Evolutionary conservation across 2,329 filamentous ascomycete species (phyloP).

Genomic region (Aschersonia sp.): DNA sequence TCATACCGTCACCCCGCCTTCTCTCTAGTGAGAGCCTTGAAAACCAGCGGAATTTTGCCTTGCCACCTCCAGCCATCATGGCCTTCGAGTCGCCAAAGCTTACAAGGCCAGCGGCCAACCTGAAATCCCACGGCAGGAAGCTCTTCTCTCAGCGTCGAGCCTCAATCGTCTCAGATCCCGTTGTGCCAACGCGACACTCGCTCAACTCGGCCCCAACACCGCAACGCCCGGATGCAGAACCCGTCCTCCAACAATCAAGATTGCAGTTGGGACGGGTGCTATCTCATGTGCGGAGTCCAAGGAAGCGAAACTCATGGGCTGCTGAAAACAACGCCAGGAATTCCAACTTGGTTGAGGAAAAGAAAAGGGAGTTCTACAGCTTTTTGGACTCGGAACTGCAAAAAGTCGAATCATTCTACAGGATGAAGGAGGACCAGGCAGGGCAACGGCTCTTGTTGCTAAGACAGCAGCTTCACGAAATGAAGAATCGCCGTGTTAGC

Average conservation of each 20-base stretch:
- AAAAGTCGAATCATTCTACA: slow-evolving; percentile 91
- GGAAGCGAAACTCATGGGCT: slow-evolving; percentile 12
- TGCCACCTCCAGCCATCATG: slow-evolving; percentile 38
- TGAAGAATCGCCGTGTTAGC: slow-evolving; percentile 58
- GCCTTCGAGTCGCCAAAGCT: slow-evolving; percentile 15
- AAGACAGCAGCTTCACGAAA: slow-evolving; percentile 77
- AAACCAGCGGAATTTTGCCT: slow-evolving; percentile 26
- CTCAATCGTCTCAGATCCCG: slow-evolving; percentile 15
- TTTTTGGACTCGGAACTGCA: slow-evolving; percentile 73
- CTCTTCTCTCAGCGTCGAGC: slow-evolving; percentile 19
- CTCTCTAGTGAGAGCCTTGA: slow-evolving; percentile 4
- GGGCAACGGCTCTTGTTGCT: slow-evolving; percentile 55
- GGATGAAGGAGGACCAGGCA: slow-evolving; percentile 74
- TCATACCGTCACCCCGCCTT: slow-evolving; percentile 27
- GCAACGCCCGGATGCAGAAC: slow-evolving; percentile 3
- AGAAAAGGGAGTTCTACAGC: slow-evolving; percentile 71
- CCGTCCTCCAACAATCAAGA: slow-evolving; percentile 9
- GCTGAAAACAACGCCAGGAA: slow-evolving; percentile 27
- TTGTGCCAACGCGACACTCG: slow-evolving; percentile 3
- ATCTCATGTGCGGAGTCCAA: slow-evolving; percentile 11
- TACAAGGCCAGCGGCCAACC: slow-evolving; percentile 7
- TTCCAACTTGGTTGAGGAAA: slow-evolving; percentile 50
- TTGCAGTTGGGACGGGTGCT: slow-evolving; percentile 20
- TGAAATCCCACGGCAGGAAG: slow-evolving; percentile 9
- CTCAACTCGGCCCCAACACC: slow-evolving; percentile 4